phyloP scores from a whole-genome alignment of 257 asterid genomes.

The Petunia secreta region DNA sequence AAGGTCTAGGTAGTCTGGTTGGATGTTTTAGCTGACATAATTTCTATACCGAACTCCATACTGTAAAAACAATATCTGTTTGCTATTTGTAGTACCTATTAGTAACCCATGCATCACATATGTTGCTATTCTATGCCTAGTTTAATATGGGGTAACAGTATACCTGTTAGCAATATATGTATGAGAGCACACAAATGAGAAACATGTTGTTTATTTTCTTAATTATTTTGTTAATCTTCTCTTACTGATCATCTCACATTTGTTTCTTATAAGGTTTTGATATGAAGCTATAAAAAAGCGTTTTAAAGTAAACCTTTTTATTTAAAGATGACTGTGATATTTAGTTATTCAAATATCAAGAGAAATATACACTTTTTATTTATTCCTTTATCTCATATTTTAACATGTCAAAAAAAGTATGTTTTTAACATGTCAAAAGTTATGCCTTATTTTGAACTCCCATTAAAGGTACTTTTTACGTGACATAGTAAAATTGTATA shows the following conservation, averaged over 20 bases:
- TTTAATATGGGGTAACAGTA: constrained; percentile 1
- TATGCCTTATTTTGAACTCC: too few relatives aligned
- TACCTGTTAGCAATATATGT: background rate
- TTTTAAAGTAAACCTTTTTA: too few relatives aligned
- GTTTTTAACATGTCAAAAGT: too few relatives aligned
- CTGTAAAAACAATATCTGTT: background rate
- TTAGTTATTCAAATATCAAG: too few relatives aligned
- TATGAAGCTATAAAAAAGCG: background rate
- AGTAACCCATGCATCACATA: background rate
- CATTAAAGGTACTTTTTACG: too few relatives aligned
- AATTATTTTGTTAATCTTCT: background rate
- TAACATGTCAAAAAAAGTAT: too few relatives aligned
- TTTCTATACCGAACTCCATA: background rate
- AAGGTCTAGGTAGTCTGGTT: background rate
- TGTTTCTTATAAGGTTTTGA: background rate
- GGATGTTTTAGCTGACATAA: background rate
- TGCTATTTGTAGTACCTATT: background rate
- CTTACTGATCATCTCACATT: background rate
- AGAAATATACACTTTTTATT: too few relatives aligned
- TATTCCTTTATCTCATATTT: too few relatives aligned
- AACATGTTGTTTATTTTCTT: background rate
- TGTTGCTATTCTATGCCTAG: background rate
- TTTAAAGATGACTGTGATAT: too few relatives aligned
- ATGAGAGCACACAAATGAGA: background rate
- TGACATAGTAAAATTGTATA: too few relatives aligned